Percentiles rank a stretch among this genome's conserved stretches.
Evolutionary conservation across 176 grass and related monocot species (phyloP).

Genomic region (Rhynchospora breviuscula): DNA sequence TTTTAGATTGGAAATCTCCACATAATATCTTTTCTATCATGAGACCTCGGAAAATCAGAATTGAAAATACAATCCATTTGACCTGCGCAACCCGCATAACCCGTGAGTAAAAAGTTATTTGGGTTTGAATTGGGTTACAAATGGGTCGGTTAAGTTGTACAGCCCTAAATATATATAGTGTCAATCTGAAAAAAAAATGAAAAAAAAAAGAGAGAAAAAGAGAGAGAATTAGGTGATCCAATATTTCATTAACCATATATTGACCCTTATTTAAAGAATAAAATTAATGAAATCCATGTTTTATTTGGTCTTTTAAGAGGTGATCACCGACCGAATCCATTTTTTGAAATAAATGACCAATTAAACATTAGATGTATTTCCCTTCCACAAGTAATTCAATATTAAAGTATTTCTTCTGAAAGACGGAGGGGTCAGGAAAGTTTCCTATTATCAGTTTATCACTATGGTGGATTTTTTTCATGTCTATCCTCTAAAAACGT

Average conservation of each 20-base stretch:
- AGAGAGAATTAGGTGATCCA: neutral
- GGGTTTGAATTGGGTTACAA: too few species aligned
- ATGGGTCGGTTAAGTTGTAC: too few species aligned
- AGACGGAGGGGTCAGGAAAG: neutral
- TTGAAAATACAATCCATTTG: too few species aligned
- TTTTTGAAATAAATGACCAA: slow-evolving; percentile 6
- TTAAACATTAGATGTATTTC: neutral
- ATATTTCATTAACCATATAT: neutral
- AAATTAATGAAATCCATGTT: neutral
- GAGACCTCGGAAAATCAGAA: too few species aligned
- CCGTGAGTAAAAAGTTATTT: too few species aligned
- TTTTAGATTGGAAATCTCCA: too few species aligned
- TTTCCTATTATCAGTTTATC: neutral
- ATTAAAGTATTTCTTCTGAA: neutral
- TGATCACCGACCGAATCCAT: neutral
- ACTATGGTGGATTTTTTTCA: neutral
- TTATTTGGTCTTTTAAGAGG: neutral
- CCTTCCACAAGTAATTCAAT: neutral
- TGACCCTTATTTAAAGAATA: neutral
- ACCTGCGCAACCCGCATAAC: too few species aligned
- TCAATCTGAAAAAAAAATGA: neutral
- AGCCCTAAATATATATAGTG: neutral
- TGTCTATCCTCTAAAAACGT: neutral
- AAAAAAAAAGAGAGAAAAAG: neutral
- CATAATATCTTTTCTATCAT: too few species aligned